Base-by-base conservation (phyloP, 768 basidiomycete genomes). In the Boletus sp. region DNA sequence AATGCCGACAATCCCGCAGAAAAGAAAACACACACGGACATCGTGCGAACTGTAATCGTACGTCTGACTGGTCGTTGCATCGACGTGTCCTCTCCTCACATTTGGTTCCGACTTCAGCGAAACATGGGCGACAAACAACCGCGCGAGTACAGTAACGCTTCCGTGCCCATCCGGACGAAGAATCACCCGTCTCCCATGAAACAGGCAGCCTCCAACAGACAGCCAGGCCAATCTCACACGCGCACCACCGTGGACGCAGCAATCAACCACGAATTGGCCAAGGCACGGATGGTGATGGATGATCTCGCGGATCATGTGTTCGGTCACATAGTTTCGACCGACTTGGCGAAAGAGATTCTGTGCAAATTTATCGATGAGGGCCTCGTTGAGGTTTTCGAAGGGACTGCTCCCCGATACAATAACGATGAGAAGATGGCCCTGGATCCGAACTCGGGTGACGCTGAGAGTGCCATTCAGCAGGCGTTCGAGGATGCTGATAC, bases 291-390 rank as follows among this genome's bases (percentile, higher is more conserved):
- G 9, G 17, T 60, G 4, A 46, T 46, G 45, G 10, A 33, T 10
- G 30, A 46, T 33, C 19, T 46, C 32, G 45, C 45, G 1, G 32
- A 59, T 27, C 60, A 57, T 9, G 30, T 52, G 9, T 55, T 55
- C 23, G 54, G 50, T 7, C 30, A 32, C 30, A 32, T 32, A 5
- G 33, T 33, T 14, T 33, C 33, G 5, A 33, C 33, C 2, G 4
- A 5, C 13, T 14, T 33, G 33, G 33, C 33, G 5, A 33, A 4
- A 14, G 33, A 33, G 13, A 33, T 33, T 1, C 13, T 33, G 5
- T 5, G 13, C 13, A 3, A 33, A 4, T 33, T 33, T n/a, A 7
- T 50, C 10, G n/a, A 23, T 5, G n/a, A 27, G 7, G 32, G 25
- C 6, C 10, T 41, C 13, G 33, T 33, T 14, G 13, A 33, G 33